Percentiles rank a stretch among this genome's conserved stretches.
Conservation (phyloP, 352 stramenopile genomes). For the Aphanomyces stellatus region DNA sequence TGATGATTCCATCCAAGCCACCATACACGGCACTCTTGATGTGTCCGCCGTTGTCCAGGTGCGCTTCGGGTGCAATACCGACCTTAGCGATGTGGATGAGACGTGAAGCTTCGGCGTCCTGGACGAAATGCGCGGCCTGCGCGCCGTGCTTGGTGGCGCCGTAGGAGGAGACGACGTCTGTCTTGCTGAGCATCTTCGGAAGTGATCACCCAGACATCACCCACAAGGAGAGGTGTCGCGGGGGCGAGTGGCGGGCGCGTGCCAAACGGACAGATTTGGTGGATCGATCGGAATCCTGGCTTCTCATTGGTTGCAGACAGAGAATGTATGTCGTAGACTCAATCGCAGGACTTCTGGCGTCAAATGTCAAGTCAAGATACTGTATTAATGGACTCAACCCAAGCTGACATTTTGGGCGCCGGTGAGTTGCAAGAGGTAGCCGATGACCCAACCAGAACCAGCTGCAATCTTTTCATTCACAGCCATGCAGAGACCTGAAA, state of each 20-base stretch:
- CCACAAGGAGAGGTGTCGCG: too few species aligned
- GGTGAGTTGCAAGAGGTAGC: conserved; percentile 69
- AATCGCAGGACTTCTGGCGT: too few species aligned
- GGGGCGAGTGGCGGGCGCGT: not conserved
- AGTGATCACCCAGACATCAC: not conserved
- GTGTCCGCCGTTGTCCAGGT: conserved; percentile 57
- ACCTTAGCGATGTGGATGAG: conserved; percentile 13
- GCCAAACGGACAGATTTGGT: too few species aligned
- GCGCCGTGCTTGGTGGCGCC: not conserved
- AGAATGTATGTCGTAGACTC: too few species aligned
- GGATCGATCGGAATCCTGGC: too few species aligned
- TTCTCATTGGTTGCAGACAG: too few species aligned
- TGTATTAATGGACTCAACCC: not conserved
- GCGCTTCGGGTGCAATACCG: conserved; percentile 59
- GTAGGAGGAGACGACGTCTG: not conserved
- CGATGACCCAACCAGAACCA: conserved; percentile 65
- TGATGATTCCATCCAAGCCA: conserved; percentile 94
- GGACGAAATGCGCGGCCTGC: not conserved
- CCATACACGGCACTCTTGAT: conserved; percentile 91
- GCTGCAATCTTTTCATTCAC: conserved; percentile 65
- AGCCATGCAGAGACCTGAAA: conserved; percentile 54
- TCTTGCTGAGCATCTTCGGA: not conserved
- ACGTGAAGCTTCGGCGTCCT: conserved; percentile 13
- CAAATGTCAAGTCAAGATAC: not conserved
- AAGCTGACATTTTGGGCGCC: conserved; percentile 45